phyloP scores from a whole-genome alignment of 164 flowering plant genomes.

The Annona squamosa region DNA sequence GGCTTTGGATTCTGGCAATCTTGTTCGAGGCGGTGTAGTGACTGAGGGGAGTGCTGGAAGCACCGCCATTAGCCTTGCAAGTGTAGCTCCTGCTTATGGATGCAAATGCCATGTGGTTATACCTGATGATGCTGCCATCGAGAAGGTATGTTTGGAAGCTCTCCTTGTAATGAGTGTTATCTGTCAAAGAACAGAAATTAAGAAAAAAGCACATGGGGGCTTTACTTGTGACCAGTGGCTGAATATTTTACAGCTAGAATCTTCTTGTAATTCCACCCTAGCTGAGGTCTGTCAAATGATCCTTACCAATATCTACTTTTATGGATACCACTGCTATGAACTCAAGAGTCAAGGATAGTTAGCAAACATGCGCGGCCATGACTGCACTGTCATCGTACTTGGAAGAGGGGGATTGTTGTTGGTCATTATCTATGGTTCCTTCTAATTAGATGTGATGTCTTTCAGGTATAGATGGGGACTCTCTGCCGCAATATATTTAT shows the following conservation, averaged over 20 bases:
- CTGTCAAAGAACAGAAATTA: not conserved
- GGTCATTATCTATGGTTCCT: too few species aligned
- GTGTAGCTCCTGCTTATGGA: conserved; percentile 96
- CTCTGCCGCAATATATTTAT: too few species aligned
- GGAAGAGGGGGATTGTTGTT: too few species aligned
- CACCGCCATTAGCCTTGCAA: conserved; percentile 98
- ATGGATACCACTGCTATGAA: too few species aligned
- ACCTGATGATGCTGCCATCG: conserved; percentile 97
- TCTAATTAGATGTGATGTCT: too few species aligned
- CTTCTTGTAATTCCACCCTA: not conserved
- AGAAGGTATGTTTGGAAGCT: conserved; percentile 48
- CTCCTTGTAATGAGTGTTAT: not conserved
- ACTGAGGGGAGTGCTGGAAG: conserved; percentile 98
- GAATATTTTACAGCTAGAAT: not conserved
- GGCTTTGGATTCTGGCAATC: conserved; percentile 78
- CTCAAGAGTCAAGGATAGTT: too few species aligned
- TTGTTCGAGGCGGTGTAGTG: conserved; percentile 71
- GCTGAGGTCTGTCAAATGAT: not conserved
- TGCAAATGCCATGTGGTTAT: conserved; percentile 98
- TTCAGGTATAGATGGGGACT: too few species aligned
- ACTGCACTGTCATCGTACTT: too few species aligned
- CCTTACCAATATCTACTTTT: too few species aligned
- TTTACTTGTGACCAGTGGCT: not conserved
- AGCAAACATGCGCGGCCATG: too few species aligned
- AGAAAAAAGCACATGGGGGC: not conserved